Base-by-base conservation (phyloP, 257 asterid genomes). In the Forsythia suspensa region DNA sequence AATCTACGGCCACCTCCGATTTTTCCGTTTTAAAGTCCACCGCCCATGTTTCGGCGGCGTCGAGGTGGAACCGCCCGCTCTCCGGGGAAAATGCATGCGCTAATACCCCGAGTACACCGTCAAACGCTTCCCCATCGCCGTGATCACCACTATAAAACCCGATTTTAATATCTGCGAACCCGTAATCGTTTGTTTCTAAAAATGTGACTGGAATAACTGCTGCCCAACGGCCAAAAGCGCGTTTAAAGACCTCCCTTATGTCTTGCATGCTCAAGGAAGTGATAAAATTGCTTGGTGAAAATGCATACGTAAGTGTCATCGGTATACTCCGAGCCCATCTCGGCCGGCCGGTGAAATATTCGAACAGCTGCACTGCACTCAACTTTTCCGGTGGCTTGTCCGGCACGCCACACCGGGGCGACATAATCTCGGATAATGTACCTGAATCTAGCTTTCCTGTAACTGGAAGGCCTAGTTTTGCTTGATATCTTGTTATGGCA, bases 41-140 rank as follows among this genome's bases (percentile, higher is more conserved):
- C 63, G 98, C 83, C 99, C 99, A 95, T 41, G 88, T 88, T 88
- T 95, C 99, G 9, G 96, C 97, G 29, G 97, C 90, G 82, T 95
- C 99, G 6, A 95, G 94, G 81, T 95, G 99, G 81, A 91, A 80
- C 80, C 87, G 75, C 82, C 98, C 99, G 20, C 87, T 92, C 80
- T 92, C 96, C 5, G 99, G 99, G 37, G 97, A 89, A 73, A 89
- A 93, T 24, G 98, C 92, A 71, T 95, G 99, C 7, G 94, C 99
- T 59, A 93, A 81, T 3, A 93, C 88, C 4, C 99, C 99, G 0
- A 95, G 84, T 46, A 88, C 91, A 3, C 98, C 97, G 72, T 93
- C 96, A 73, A 94, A 93, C 70, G 94, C 86, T 87, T 92, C 97
- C 3, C 92, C 96, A 37, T 95, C 98, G 11, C 98, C 97, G 76